Evolutionary conservation across 2,329 filamentous ascomycete species (phyloP), one percentile per base, ranked within the genome.

Genomic region (Colletotrichum sp.): DNA sequence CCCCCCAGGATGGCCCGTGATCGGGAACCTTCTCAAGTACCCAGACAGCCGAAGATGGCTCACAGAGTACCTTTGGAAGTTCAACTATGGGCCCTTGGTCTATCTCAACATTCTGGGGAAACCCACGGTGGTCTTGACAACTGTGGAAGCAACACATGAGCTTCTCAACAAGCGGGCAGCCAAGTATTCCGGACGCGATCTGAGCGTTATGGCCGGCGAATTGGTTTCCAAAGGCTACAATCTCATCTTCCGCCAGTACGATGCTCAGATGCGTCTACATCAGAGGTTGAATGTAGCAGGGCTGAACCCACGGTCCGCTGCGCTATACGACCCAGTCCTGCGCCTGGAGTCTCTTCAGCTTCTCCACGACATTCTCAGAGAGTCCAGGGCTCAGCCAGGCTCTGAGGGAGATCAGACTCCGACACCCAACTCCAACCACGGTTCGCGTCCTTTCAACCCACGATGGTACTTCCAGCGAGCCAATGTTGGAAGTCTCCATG

Each of bases 191-290:
- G 61, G 62, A 30, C 61, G 62, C 3, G 21, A 69, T 15, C 61
- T 71, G 30, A 18, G 69, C 30, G 43, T 55, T 5, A 62, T 61
- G 6, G 68, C 30, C 6, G 38, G 52, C 1, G 61, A 72, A 15
- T 36, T 72, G 2, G 30, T 75, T 2, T 13, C 9, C 5, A 67
- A 43, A 2, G 69, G 62, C 1, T 72, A 62, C 30, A 75, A 72
- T 8, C 61, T 75, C 30, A 32, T 72, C 30, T 66, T 75, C 21
- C 72, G 38, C 3, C 72, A 72, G n/a, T 75, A 74, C 8, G 72
- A 67, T 6, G 8, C 55, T 3, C 68, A 15, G 3, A 15, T 62
- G n/a, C 72, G 72, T 8, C 36, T 75, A 1, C 69, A 72, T 7
- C 60, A 71, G 26, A 38, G 72, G 6, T 32, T 71, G 6, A 69